These are phyloP conservation scores for Scheffersomyces quercinus DNA, from an alignment of 1,139 yeast species.

Conservation along the genomic window DNA sequence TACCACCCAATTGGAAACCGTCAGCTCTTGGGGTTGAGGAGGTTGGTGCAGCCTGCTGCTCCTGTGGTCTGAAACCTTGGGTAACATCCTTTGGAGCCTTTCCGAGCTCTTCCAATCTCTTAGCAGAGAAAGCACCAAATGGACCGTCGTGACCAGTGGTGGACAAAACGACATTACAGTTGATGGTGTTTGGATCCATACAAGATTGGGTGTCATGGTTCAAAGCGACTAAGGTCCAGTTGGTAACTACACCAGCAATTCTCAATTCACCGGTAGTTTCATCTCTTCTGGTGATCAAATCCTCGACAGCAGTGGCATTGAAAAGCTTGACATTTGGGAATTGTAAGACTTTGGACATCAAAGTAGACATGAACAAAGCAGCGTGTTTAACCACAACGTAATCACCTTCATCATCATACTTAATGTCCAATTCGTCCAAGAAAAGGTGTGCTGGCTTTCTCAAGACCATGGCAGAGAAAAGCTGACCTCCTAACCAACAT, in stretches of 20 bases:
- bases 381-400: constrained; percentile 83
- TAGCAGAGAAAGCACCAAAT: constrained; percentile 78
- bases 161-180: constrained; percentile 67
- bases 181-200: constrained; percentile 84
- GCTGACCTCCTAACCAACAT: constrained; percentile 79
- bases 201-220: constrained; percentile 79
- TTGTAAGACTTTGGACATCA: constrained; percentile 65
- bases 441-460: constrained; percentile 76
- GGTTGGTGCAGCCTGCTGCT: constrained; percentile 18
- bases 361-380: constrained; percentile 73
- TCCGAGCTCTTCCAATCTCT: constrained; percentile 39
- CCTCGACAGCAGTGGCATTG: constrained; percentile 83
- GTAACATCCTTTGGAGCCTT: constrained; percentile 26
- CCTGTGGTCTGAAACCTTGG: constrained; percentile 14
- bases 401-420: constrained; percentile 78
- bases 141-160: constrained; percentile 86
- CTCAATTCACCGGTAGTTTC: constrained; percentile 56
- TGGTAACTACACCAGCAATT: constrained; percentile 79
- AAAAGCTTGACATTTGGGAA: constrained; percentile 77
- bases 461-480: constrained; percentile 77
- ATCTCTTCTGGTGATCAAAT: constrained; percentile 70
- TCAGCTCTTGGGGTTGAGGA: constrained; percentile 27
- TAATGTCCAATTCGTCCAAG: constrained; percentile 62
- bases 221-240: constrained; percentile 78
- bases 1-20: constrained; percentile 57